Percentiles rank a stretch among this genome's conserved stretches.
Conservation (phyloP, 1,284 basidiomycete species). For the Porogramme epimiltina region DNA sequence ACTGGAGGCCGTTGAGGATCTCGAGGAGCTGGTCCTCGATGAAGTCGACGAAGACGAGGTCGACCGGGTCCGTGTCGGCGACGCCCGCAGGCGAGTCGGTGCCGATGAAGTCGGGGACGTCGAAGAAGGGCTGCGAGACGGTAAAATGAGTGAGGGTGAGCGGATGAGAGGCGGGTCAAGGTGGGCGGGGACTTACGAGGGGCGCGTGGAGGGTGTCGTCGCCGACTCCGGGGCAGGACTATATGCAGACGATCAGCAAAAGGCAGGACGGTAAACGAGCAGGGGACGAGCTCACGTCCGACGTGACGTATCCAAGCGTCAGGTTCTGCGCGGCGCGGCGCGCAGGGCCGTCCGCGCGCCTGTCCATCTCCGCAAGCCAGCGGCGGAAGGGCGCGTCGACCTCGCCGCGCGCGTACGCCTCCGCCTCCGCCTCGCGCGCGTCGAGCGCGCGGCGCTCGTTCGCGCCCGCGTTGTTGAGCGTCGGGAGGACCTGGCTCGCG, state of each 20-base stretch:
- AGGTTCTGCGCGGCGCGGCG: constrained; percentile 45
- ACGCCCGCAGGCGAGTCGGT: constrained; percentile 53
- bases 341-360: constrained; percentile 31
- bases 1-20: constrained; percentile 59
- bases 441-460: constrained; percentile 32
- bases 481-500: constrained; percentile 54
- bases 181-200: constrained; percentile 30
- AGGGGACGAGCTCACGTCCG: constrained; percentile 50
- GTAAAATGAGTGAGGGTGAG: not conserved
- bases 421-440: constrained; percentile 39
- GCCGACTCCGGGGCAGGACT: constrained; percentile 72
- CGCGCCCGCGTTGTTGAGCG: constrained; percentile 52
- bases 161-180: not conserved
- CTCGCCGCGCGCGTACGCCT: constrained; percentile 50
- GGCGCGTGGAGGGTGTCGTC: constrained; percentile 68
- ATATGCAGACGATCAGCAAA: not conserved
- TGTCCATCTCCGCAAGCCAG: constrained; percentile 61
- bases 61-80: constrained; percentile 51
- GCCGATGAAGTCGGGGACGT: constrained; percentile 57
- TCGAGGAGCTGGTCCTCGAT: constrained; percentile 53
- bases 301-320: constrained; percentile 76
- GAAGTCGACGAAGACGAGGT: constrained; percentile 74
- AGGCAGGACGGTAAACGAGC: not conserved
- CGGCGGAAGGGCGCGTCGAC: constrained; percentile 51
- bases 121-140: constrained; percentile 43